These are phyloP conservation scores for Boletus holoroseus DNA, from an alignment of 1,284 basidiomycete species.

Conservation along the genomic window DNA sequence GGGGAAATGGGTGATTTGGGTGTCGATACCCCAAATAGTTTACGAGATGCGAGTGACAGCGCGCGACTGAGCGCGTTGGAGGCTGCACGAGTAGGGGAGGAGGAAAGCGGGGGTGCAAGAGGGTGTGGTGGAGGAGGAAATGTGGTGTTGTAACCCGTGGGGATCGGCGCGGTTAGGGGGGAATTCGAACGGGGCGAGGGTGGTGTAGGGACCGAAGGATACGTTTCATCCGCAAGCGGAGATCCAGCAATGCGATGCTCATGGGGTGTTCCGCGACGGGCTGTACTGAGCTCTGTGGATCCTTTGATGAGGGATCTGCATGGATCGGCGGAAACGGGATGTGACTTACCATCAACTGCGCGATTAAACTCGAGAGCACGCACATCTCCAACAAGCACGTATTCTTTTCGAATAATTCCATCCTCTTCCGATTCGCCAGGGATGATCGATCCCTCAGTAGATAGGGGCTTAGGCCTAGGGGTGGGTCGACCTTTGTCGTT, in stretches of 20 bases:
- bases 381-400: slow-evolving; percentile 72
- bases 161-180: slow-evolving; percentile 26
- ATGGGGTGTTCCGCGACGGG: slow-evolving; percentile 52
- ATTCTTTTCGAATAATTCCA: slow-evolving; percentile 65
- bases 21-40: slow-evolving; percentile 68
- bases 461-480: slow-evolving; percentile 39
- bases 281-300: slow-evolving; percentile 55
- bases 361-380: slow-evolving; percentile 71
- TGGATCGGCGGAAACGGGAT: not conserved
- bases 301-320: slow-evolving; percentile 9
- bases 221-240: slow-evolving; percentile 41
- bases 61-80: slow-evolving; percentile 81
- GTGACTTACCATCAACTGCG: slow-evolving; percentile 63
- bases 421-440: slow-evolving; percentile 81
- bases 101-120: slow-evolving; percentile 48
- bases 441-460: slow-evolving; percentile 62
- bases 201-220: slow-evolving; percentile 28
- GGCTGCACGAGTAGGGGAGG: slow-evolving; percentile 58
- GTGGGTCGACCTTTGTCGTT: slow-evolving; percentile 15
- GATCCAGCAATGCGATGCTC: slow-evolving; percentile 48
- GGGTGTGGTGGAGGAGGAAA: slow-evolving; percentile 60
- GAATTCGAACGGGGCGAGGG: slow-evolving; percentile 23
- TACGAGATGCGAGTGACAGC: slow-evolving; percentile 84
- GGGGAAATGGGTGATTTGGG: slow-evolving; percentile 38
- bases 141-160: slow-evolving; percentile 40